Percentiles rank a stretch among this genome's conserved stretches.
Evolutionary conservation across 805 yeast genomes (phyloP).

Genomic region (Naumovozyma baii): DNA sequence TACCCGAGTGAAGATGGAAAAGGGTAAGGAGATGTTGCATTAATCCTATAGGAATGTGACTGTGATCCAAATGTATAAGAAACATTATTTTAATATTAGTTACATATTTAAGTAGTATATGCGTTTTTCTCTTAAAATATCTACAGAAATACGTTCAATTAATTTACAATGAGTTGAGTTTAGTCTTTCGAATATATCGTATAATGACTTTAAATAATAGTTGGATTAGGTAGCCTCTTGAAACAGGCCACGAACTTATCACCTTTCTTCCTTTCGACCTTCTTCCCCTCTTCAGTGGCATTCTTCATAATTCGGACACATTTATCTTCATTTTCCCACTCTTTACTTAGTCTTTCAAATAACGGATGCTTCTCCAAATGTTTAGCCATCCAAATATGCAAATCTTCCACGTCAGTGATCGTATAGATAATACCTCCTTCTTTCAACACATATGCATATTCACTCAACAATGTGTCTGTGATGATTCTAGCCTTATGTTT

Average conservation of each 20-base stretch:
- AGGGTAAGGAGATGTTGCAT: neutral
- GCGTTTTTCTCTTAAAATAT: neutral
- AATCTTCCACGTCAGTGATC: slow-evolving; percentile 88
- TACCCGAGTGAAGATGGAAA: neutral
- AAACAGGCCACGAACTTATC: slow-evolving; percentile 83
- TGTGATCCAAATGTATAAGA: neutral
- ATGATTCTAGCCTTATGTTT: slow-evolving; percentile 96
- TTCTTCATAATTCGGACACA: slow-evolving; percentile 83
- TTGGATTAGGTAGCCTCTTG: slow-evolving; percentile 58
- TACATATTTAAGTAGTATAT: neutral
- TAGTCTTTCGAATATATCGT: neutral
- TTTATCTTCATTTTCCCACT: slow-evolving; percentile 70
- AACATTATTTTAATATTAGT: neutral
- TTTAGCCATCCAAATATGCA: slow-evolving; percentile 92
- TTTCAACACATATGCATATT: slow-evolving; percentile 80
- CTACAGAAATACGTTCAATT: neutral
- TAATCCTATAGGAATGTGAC: neutral
- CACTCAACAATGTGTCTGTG: slow-evolving; percentile 78
- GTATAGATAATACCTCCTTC: slow-evolving; percentile 89
- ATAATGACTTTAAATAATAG: slow-evolving; percentile 4
- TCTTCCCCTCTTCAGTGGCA: slow-evolving; percentile 97
- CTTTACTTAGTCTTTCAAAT: slow-evolving; percentile 67
- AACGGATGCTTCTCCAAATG: slow-evolving; percentile 87
- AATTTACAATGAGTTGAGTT: neutral
- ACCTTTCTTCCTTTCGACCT: slow-evolving; percentile 86